A percentile compares a stretch with the other conserved stretches of the same genome.
Conservation (phyloP, 352 stramenopile genomes). For the Phytophthora syringae region DNA sequence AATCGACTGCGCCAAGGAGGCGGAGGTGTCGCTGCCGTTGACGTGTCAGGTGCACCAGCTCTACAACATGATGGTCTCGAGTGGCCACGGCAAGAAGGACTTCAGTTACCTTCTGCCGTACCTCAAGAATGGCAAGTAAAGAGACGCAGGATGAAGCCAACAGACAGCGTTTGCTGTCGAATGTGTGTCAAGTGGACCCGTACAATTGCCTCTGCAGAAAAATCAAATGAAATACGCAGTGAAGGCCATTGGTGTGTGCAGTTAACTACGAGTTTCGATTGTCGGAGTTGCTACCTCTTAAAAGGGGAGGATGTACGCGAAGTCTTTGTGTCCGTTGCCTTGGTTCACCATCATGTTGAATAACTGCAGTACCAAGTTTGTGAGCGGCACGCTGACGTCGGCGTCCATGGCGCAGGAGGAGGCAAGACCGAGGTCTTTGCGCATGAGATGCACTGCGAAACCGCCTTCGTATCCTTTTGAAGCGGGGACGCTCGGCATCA, state of each 20-base stretch:
- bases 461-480: conserved; percentile 91
- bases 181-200: too few species aligned
- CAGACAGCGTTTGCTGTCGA: too few species aligned
- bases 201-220: too few species aligned
- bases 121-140: conserved; percentile 77
- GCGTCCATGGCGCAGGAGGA: conserved; percentile 91
- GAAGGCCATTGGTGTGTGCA: too few species aligned
- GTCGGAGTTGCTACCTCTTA: too few species aligned
- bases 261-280: too few species aligned
- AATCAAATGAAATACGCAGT: too few species aligned
- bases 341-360: too few species aligned
- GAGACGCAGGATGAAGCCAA: not conserved
- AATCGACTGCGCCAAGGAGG: conserved; percentile 89
- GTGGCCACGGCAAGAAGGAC: conserved; percentile 85
- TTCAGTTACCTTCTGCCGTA: conserved; percentile 89
- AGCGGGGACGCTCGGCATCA: conserved; percentile 91
- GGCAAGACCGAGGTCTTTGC: conserved; percentile 93
- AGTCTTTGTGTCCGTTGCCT: too few species aligned
- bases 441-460: conserved; percentile 93
- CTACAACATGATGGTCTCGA: conserved; percentile 83
- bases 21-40: conserved; percentile 79
- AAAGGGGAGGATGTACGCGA: too few species aligned
- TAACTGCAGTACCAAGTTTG: too few species aligned
- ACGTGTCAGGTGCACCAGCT: conserved; percentile 81
- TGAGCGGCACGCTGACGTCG: conserved; percentile 80